Evolutionary conservation across 352 stramenopile genomes (phyloP).

Genomic region (Phytophthora pini): DNA sequence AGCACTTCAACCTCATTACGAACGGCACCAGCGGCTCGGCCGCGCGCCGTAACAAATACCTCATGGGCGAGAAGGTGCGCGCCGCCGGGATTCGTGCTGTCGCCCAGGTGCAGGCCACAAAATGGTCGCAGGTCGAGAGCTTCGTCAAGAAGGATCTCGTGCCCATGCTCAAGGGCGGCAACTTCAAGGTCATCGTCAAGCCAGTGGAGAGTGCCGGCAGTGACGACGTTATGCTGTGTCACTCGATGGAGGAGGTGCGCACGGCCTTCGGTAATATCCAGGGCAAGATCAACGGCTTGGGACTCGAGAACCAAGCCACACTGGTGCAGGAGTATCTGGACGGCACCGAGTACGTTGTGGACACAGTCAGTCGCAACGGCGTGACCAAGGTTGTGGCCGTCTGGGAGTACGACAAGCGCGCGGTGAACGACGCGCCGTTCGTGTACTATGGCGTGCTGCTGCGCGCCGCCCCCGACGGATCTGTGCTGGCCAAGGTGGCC

Average conservation of each 20-base stretch:
- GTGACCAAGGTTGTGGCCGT: conserved; percentile 95
- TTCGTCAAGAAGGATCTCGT: conserved; percentile 81
- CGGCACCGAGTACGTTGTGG: conserved; percentile 97
- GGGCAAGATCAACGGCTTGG: conserved; percentile 90
- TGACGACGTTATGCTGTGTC: conserved; percentile 95
- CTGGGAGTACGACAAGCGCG: conserved; percentile 98
- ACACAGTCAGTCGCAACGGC: conserved; percentile 94
- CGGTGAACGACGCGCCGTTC: conserved; percentile 92
- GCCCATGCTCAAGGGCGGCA: conserved; percentile 32
- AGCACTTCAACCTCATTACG: conserved; percentile 85
- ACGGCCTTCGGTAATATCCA: conserved; percentile 92
- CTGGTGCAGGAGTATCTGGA: conserved; percentile 96
- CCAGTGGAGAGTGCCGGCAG: conserved; percentile 93
- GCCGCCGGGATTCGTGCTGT: conserved; percentile 77
- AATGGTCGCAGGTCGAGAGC: conserved; percentile 81
- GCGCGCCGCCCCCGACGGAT: conserved; percentile 50
- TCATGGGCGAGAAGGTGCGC: conserved; percentile 89
- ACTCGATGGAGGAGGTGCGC: conserved; percentile 90
- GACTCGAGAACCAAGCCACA: conserved; percentile 88
- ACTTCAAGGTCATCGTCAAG: conserved; percentile 92
- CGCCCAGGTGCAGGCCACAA: conserved; percentile 70
- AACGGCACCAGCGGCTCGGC: conserved; percentile 87
- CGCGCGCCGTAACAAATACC: conserved; percentile 90
- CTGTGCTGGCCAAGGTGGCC: conserved; percentile 52
- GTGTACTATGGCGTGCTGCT: conserved; percentile 94